Base-by-base conservation (phyloP, 495 filamentous ascomycete genomes). In the Cercophora samala region DNA sequence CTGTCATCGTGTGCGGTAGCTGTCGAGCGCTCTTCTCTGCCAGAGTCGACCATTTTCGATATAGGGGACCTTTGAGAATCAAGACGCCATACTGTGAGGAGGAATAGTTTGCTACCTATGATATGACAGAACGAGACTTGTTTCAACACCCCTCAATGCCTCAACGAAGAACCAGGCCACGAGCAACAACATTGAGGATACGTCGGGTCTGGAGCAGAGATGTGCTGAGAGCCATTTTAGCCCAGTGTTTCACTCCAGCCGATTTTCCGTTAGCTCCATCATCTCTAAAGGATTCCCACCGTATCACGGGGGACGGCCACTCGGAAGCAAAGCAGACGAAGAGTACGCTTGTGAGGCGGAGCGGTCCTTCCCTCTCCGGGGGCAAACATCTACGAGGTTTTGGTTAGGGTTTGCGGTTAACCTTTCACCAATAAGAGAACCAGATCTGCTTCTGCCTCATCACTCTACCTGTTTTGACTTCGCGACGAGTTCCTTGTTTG, bases 321-420 rank as follows among this genome's bases (percentile, higher is more conserved):
- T 46, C 37, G 37, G 37, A 46, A 46, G 37, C 37, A 46, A 46
- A 1, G 37, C 37, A 46, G 11, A 46, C 13, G 37, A 2, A 9
- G 37, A 46, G 11, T 46, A 46, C 37, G 37, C 37, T 46, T 46
- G 5, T 46, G 37, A 46, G 59, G 54, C 64, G 64, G 64, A 62
- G 58, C 64, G 64, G 51, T 55, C 64, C 64, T 61, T 62, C 24
- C 64, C 58, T 62, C 54, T 18, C 25, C 58, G 53, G n/a, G 37
- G 2, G 37, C 37, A 46, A 17, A 9, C 37, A 46, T 46, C 37
- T 46, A 2, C 37, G 37, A 46, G 15, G 37, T 46, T 18, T 17
- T 8, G 37, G 37, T 13, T 46, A 46, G 15, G 37, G 11, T 17
- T 46, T 9, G 37, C 37, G 13, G 37, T 46, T 46, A 46, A 46